A percentile compares a stretch with the other conserved stretches of the same genome.
Evolutionary conservation across 2,329 filamentous ascomycete species (phyloP).

Genomic region (Cladosporium halotolerans): DNA sequence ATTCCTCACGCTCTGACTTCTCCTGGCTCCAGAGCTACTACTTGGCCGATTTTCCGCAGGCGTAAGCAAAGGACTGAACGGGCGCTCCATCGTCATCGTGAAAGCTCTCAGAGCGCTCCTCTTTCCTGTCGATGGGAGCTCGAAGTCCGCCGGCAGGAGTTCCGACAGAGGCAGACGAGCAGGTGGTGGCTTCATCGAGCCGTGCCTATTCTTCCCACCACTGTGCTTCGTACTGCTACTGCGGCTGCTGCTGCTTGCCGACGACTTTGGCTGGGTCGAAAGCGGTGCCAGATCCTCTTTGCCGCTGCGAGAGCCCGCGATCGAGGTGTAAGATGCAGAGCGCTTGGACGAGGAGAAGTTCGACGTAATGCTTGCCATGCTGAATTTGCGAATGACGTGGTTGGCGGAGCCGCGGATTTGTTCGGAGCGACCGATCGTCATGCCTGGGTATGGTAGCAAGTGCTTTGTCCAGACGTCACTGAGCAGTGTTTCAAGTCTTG

Average conservation of each 20-base stretch:
- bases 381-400: slow-evolving; percentile 81
- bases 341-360: slow-evolving; percentile 70
- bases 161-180: slow-evolving; percentile 8
- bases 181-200: not conserved
- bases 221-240: not conserved
- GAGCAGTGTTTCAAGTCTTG: slow-evolving; percentile 67
- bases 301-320: slow-evolving; percentile 21
- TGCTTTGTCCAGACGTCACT: slow-evolving; percentile 81
- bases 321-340: slow-evolving; percentile 52
- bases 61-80: slow-evolving; percentile 26
- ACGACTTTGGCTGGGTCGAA: not conserved
- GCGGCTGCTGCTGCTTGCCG: not conserved
- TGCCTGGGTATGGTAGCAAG: slow-evolving; percentile 73
- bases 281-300: slow-evolving; percentile 26
- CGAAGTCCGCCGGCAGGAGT: slow-evolving; percentile 43
- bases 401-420: slow-evolving; percentile 72
- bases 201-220: not conserved
- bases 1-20: slow-evolving; percentile 27
- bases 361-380: slow-evolving; percentile 70
- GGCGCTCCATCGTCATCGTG: slow-evolving; percentile 31
- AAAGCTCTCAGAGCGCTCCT: slow-evolving; percentile 25
- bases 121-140: slow-evolving; percentile 26
- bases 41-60: slow-evolving; percentile 13
- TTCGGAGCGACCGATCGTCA: slow-evolving; percentile 61
- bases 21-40: slow-evolving; percentile 19